phyloP scores from a whole-genome alignment of 306 rosid genomes.

The Biancaea sappan region DNA sequence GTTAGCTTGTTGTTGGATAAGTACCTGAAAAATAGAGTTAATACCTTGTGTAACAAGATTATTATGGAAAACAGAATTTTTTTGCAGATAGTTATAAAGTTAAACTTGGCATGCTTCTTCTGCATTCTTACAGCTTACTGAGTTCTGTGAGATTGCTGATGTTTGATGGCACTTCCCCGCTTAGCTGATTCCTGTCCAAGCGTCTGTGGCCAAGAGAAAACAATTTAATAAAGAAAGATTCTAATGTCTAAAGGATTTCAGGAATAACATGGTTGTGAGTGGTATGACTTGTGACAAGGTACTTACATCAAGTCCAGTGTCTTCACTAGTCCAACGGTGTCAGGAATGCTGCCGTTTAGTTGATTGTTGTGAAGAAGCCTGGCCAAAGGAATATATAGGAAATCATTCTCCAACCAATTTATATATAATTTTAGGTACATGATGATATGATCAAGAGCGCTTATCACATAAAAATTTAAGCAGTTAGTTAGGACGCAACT shows the following conservation, averaged over 20 bases:
- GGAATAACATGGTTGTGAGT: background rate
- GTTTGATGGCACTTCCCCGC: slow-evolving; percentile 49
- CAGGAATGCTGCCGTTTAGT: slow-evolving; percentile 55
- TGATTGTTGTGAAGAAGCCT: slow-evolving; percentile 63
- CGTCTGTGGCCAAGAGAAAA: slow-evolving; percentile 54
- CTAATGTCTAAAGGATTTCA: slow-evolving; percentile 20
- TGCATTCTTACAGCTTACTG: slow-evolving; percentile 55
- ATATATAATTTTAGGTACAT: too few species aligned
- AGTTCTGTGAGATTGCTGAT: slow-evolving; percentile 41
- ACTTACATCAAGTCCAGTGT: slow-evolving; percentile 66
- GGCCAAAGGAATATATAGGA: slow-evolving; percentile 23
- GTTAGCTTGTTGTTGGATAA: slow-evolving; percentile 57
- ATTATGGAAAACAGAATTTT: background rate
- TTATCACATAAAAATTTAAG: too few species aligned
- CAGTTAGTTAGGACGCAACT: too few species aligned
- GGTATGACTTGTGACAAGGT: slow-evolving; percentile 23
- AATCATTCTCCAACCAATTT: background rate
- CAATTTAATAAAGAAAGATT: slow-evolving; percentile 9
- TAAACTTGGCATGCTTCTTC: slow-evolving; percentile 12
- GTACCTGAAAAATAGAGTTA: slow-evolving; percentile 41
- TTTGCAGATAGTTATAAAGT: slow-evolving; percentile 18
- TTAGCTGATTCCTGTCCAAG: slow-evolving; percentile 49
- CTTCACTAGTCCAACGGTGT: slow-evolving; percentile 41
- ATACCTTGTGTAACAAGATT: background rate
- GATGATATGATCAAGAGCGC: too few species aligned